Base-by-base conservation (phyloP, 208 protist genomes). In the Naegleria fowleri region DNA sequence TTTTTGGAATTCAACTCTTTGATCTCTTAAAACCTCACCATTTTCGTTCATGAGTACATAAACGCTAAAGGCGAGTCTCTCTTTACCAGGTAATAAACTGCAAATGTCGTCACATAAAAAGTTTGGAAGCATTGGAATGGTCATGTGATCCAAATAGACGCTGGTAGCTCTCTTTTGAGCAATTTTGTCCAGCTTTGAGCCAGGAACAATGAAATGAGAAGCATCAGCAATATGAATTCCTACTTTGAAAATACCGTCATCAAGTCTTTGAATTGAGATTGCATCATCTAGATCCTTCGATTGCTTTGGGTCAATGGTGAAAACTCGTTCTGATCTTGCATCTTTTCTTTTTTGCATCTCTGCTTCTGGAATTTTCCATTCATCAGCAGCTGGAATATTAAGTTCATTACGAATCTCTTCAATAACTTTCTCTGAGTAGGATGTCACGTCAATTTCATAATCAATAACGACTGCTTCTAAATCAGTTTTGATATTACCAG, bases 61-160 rank as follows among this genome's bases (percentile, higher is more conserved):
- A 58, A 98, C 95, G 55, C 96, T 97, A 91, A 99, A 98, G 51
- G 97, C 95, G 92, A 97, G 98, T 83, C 97, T 93, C 39, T 98
- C 97, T 43, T 97, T 95, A 1, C 93, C 94, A 75, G 95, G 95
- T n/a, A 96, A 93, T 15, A 99, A 94, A 33, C 97, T 98, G 92
- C 98, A 99, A n/a, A 99, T 90, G 85, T 98, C 96, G 90, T 99
- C 97, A 29, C 96, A 97, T 13, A 99, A 94, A 13, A 98, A 91
- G 90, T 97, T 94, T 11, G 98, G 98, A 16, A 93, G 83, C 92
- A 93, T 93, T 39, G 92, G 92, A 25, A 93, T 52, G 6, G 40
- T n/a, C n/a, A 15, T 38, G n/a, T 93, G 16, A 9, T 38, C 33
- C 11, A 92, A 85, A 83, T 92, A 92, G 16, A 92, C 48, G 40